Evolutionary conservation across 2,329 filamentous ascomycete species (phyloP).

Genomic region (Xylariaceae sp.): DNA sequence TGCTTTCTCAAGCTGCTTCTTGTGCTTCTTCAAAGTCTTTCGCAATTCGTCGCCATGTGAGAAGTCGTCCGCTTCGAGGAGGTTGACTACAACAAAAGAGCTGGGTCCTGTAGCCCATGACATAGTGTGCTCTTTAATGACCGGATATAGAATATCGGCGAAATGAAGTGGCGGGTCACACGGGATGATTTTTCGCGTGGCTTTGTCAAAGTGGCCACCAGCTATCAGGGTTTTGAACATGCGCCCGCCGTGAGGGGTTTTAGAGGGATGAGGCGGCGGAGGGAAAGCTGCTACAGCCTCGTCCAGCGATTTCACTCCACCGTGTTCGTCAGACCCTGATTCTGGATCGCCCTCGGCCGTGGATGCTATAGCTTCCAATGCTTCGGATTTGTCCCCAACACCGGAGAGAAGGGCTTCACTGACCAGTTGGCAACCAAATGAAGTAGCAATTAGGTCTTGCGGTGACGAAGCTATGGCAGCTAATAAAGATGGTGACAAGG

Average conservation of each 20-base stretch:
- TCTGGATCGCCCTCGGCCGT: slow-evolving; percentile 64
- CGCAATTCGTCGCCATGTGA: slow-evolving; percentile 68
- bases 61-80: slow-evolving; percentile 79
- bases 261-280: slow-evolving; percentile 61
- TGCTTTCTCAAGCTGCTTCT: slow-evolving; percentile 72
- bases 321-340: slow-evolving; percentile 20
- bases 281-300: slow-evolving; percentile 37
- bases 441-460: slow-evolving; percentile 70
- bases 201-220: slow-evolving; percentile 83
- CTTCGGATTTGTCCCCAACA: slow-evolving; percentile 75
- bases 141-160: slow-evolving; percentile 77
- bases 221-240: slow-evolving; percentile 92
- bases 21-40: slow-evolving; percentile 74
- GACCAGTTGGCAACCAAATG: slow-evolving; percentile 87
- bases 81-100: slow-evolving; percentile 82
- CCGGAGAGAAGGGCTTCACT: slow-evolving; percentile 80
- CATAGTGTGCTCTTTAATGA: slow-evolving; percentile 76
- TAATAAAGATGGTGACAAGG: slow-evolving; percentile 76
- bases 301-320: slow-evolving; percentile 45
- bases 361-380: slow-evolving; percentile 72
- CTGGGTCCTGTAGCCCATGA: slow-evolving; percentile 87
- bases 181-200: slow-evolving; percentile 71
- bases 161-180: slow-evolving; percentile 82
- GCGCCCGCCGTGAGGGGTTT: slow-evolving; percentile 70
- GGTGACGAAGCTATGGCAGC: slow-evolving; percentile 73